Base-by-base conservation (phyloP, 75 land plant genomes). In the Azolla pinnata region DNA sequence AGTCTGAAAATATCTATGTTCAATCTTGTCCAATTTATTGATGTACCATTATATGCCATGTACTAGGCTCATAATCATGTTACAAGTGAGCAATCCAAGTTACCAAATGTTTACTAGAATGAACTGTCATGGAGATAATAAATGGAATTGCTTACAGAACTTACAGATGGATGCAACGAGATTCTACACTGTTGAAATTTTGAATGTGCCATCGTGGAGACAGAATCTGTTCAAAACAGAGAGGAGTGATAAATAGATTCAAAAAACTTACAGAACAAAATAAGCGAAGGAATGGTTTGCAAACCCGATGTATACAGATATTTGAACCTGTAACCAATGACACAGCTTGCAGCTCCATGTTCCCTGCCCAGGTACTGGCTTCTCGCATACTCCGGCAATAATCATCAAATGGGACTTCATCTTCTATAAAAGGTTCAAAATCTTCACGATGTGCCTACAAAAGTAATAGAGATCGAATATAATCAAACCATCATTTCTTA, bases 391-490 rank as follows among this genome's bases (percentile, higher is more conserved):
- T 76, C 29, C 65, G 58, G 54, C 97, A 87, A 57, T 90, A 90
- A 18, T 86, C 83, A 53, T 84, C 97, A 81, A 90, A 90, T 20
- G 87, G 85, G 10, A 84, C 78, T 8, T 84, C 97, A 79, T 90
- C 97, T 66, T 90, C 97, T 55, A 90, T 71, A 62, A 90, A 90
- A 24, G 97, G 97, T 63, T 90, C 91, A 84, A 79, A 90, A 35
- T 67, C 82, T 58, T 76, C 91, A 17, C 81, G 80, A 58, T 87
- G 81, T 16, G 74, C 72, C 97, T 90, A 76, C 63, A 66, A 46
- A 68, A 54, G 57, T 16, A 19, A 29, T 56, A 56, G 8, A n/a
- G 4, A 8, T 14, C 42, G 7, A 38, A 7, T 38, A 38, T 8
- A 14, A 38, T 38, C 42, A 38, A 38, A 38, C 42, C 42, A 38